Conservation (phyloP, 1,139 yeast species). For the Taphrina pruni region DNA sequence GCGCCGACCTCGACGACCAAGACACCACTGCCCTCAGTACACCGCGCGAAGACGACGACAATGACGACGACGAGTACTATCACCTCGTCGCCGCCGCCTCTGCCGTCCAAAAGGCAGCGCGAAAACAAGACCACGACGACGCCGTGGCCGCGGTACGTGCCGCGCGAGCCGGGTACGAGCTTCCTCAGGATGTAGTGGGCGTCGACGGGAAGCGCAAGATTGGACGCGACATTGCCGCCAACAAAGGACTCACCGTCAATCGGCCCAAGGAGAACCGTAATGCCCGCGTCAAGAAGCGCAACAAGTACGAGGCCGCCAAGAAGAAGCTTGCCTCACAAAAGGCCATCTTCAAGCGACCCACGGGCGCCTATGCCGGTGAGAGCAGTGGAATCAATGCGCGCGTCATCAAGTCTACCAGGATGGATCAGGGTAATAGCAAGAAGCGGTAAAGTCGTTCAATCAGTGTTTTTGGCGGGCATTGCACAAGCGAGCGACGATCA, state of each 20-base stretch:
- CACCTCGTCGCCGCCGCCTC: constrained; percentile 56
- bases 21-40: constrained; percentile 48
- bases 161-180: constrained; percentile 82
- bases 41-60: constrained; percentile 50
- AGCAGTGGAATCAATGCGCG: constrained; percentile 97
- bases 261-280: constrained; percentile 93
- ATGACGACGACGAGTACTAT: constrained; percentile 55
- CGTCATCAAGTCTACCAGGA: constrained; percentile 78
- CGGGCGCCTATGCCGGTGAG: constrained; percentile 85
- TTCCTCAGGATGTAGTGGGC: constrained; percentile 53
- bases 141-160: constrained; percentile 65
- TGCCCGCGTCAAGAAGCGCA: constrained; percentile 97
- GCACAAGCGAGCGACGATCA: too few relatives aligned
- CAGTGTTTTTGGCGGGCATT: constrained; percentile 1
- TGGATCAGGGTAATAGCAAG: constrained; percentile 34
- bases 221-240: constrained; percentile 89
- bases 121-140: constrained; percentile 68
- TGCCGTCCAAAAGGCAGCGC: constrained; percentile 59
- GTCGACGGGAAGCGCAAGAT: constrained; percentile 92
- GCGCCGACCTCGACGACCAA: constrained; percentile 63
- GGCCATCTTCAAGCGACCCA: constrained; percentile 79
- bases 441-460: constrained; percentile 7
- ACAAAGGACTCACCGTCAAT: constrained; percentile 92
- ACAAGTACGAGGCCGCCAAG: constrained; percentile 92
- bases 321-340: constrained; percentile 91